Evolutionary conservation across 140 eudicot genomes (phyloP).

Genomic region (Flaveria floridana): DNA sequence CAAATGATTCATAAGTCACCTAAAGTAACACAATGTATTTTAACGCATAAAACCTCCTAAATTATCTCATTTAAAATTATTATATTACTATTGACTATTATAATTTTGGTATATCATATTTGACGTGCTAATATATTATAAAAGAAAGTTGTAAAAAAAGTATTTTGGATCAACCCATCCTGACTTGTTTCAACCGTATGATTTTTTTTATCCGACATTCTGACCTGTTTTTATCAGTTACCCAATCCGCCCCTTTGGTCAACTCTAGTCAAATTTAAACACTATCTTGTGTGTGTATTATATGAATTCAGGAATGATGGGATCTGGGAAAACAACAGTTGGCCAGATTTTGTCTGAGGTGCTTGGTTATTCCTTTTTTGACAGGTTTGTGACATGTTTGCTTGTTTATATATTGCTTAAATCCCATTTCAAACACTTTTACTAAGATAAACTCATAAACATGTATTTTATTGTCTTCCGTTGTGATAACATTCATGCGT

Average conservation of each 20-base stretch:
- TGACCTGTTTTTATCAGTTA: background rate
- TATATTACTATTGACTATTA: background rate
- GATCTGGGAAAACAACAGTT: slow-evolving; percentile 94
- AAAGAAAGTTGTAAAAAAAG: background rate
- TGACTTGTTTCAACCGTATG: background rate
- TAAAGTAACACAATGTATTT: background rate
- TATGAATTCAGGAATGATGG: slow-evolving; percentile 88
- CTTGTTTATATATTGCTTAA: slow-evolving; percentile 16
- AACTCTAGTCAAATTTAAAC: background rate
- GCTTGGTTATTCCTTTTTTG: slow-evolving; percentile 78
- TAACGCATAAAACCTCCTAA: background rate
- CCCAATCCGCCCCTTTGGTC: background rate
- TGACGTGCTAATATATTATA: background rate
- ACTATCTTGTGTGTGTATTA: slow-evolving; percentile 5
- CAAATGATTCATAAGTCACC: background rate
- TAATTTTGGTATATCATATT: background rate
- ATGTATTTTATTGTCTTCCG: slow-evolving; percentile 7
- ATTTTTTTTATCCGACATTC: background rate
- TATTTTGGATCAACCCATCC: background rate
- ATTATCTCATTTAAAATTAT: background rate
- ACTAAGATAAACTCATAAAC: background rate
- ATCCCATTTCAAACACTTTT: background rate
- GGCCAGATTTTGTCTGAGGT: slow-evolving; percentile 76
- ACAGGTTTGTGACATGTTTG: slow-evolving; percentile 54
- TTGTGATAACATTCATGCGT: slow-evolving; percentile 21